These are phyloP conservation scores for Huntiella moniliformis DNA, from an alignment of 2,329 filamentous ascomycete species.

Conservation along the genomic window DNA sequence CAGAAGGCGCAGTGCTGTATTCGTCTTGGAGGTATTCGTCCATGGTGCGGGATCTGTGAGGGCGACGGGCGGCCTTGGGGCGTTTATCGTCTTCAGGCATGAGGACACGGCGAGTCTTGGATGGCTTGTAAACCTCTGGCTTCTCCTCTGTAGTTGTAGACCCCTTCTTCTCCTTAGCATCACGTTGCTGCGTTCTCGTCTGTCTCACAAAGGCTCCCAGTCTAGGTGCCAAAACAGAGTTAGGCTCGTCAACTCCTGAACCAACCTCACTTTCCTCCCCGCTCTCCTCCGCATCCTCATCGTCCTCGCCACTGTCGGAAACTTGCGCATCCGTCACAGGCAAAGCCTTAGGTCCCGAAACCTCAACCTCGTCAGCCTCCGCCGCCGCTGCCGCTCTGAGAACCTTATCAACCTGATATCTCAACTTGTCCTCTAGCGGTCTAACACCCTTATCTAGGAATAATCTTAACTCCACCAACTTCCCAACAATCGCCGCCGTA, in stretches of 20 bases:
- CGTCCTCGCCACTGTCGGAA: conserved; percentile 17
- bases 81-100: conserved; percentile 53
- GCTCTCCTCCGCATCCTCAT: conserved; percentile 19
- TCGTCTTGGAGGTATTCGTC: conserved; percentile 85
- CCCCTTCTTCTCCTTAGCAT: conserved; percentile 11
- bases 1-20: conserved; percentile 60
- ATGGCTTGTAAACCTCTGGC: conserved; percentile 66
- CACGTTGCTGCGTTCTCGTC: conserved; percentile 9
- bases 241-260: conserved; percentile 11
- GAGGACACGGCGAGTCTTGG: conserved; percentile 67
- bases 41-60: conserved; percentile 61
- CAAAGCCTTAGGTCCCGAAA: conserved; percentile 8
- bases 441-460: conserved; percentile 86
- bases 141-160: conserved; percentile 18
- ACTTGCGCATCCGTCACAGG: conserved; percentile 13
- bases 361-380: conserved; percentile 22
- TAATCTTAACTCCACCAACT: conserved; percentile 76
- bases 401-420: conserved; percentile 92
- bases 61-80: conserved; percentile 35
- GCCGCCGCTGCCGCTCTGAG: conserved; percentile 69
- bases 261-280: conserved; percentile 18
- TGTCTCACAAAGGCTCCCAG: conserved; percentile 9
- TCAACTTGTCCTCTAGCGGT: conserved; percentile 73
- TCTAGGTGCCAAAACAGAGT: conserved; percentile 10
- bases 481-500: conserved; percentile 44